phyloP scores from a whole-genome alignment of 2,329 filamentous ascomycete genomes.

The Aschersonia sp. region DNA sequence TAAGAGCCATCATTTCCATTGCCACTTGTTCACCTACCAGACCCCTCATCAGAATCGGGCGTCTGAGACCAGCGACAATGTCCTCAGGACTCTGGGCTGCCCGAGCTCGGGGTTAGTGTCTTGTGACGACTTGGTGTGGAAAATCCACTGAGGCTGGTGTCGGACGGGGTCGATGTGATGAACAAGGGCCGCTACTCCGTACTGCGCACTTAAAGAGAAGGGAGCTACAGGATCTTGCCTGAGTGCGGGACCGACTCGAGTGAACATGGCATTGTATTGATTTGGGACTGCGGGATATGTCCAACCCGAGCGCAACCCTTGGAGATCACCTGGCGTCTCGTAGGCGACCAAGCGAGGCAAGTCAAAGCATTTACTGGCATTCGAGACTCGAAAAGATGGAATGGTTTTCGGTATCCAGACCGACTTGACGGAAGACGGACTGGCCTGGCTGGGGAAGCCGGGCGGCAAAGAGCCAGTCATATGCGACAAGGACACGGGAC shows the following conservation, averaged over 20 bases:
- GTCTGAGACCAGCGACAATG: not conserved
- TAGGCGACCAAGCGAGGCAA: too few species aligned
- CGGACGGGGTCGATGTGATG: not conserved
- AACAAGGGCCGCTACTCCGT: not conserved
- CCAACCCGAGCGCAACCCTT: not conserved
- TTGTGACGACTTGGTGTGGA: not conserved
- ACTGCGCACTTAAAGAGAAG: not conserved
- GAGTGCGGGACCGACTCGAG: not conserved
- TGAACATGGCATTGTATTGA: not conserved
- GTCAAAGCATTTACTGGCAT: too few species aligned
- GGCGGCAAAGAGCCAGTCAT: slow-evolving; percentile 1
- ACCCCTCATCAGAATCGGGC: not conserved
- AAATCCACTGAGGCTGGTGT: not conserved
- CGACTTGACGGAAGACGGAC: not conserved
- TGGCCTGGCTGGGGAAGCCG: slow-evolving; percentile 2
- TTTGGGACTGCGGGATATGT: not conserved
- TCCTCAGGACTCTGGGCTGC: not conserved
- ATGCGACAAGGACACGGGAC: slow-evolving; percentile 2
- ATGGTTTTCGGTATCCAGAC: not conserved
- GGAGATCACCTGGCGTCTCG: too few species aligned
- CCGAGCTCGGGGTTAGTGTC: not conserved
- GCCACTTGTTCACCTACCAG: not conserved
- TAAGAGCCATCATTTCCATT: not conserved
- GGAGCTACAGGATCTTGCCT: not conserved
- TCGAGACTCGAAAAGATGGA: too few species aligned